These are phyloP conservation scores for Tricholoma saponaceum DNA, from an alignment of 768 basidiomycete species.

Conservation along the genomic window DNA sequence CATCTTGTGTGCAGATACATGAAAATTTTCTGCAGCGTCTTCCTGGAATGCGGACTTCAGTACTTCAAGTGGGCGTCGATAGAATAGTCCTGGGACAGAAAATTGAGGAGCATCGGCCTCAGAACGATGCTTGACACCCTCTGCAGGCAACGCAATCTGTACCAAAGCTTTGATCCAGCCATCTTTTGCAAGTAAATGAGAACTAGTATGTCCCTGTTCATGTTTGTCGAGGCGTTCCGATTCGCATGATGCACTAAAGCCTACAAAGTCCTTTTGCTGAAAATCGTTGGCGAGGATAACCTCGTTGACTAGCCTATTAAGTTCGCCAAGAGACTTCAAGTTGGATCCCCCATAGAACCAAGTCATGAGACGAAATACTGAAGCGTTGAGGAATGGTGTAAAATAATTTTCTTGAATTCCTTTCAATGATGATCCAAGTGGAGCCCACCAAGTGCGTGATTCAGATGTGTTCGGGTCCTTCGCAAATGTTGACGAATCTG, in stretches of 20 bases:
- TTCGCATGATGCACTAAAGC: constrained; percentile 16
- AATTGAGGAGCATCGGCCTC: constrained; percentile 26
- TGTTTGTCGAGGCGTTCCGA: constrained; percentile 13
- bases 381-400: constrained; percentile 16
- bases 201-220: neutral
- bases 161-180: constrained; percentile 20
- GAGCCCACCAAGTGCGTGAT: neutral
- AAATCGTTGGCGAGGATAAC: constrained; percentile 22
- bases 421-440: neutral
- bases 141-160: constrained; percentile 17
- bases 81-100: constrained; percentile 22
- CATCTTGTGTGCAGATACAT: constrained; percentile 10
- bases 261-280: constrained; percentile 11
- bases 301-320: constrained; percentile 19
- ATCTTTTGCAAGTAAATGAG: constrained; percentile 1
- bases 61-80: constrained; percentile 20
- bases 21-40: constrained; percentile 5
- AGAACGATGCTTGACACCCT: constrained; percentile 9
- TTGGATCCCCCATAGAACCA: constrained; percentile 16
- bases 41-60: constrained; percentile 17
- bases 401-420: neutral
- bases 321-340: constrained; percentile 17
- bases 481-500: neutral
- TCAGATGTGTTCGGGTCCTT: neutral
- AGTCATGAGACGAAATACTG: constrained; percentile 16